These are phyloP conservation scores for Phytopythium litorale DNA, from an alignment of 352 stramenopile species.

Conservation along the genomic window DNA sequence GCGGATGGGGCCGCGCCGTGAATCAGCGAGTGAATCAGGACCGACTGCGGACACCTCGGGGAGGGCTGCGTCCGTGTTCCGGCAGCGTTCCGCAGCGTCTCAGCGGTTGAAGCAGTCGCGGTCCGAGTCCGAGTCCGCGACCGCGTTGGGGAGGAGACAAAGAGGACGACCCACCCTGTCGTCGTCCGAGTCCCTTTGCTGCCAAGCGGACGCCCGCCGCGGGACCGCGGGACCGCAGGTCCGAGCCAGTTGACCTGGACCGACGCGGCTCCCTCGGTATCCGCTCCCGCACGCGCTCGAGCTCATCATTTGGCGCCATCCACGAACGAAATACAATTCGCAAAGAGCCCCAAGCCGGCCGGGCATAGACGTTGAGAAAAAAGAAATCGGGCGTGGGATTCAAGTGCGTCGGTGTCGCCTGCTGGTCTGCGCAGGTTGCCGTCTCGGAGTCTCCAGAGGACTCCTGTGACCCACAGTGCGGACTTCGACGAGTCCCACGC, in stretches of 20 bases:
- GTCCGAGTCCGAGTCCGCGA: too few relatives aligned
- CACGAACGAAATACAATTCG: conserved; percentile 8
- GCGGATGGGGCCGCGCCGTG: too few relatives aligned
- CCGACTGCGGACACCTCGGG: neutral
- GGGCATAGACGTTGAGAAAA: conserved; percentile 5
- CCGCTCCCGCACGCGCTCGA: neutral
- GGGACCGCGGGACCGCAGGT: too few relatives aligned
- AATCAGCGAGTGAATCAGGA: neutral
- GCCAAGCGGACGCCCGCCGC: too few relatives aligned
- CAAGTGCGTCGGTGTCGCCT: neutral
- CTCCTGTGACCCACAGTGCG: too few relatives aligned
- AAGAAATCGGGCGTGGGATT: conserved; percentile 2
- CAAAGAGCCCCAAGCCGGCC: neutral
- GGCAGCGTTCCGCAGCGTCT: neutral
- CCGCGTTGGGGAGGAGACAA: neutral
- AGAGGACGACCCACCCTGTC: neutral
- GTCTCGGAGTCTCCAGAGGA: too few relatives aligned
- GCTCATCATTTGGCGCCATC: neutral
- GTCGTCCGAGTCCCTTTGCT: too few relatives aligned
- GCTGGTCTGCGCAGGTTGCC: neutral
- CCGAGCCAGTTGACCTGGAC: too few relatives aligned
- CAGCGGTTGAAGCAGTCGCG: neutral
- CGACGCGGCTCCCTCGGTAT: too few relatives aligned
- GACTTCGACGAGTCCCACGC: neutral
- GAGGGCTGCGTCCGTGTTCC: neutral